Base-by-base conservation (phyloP, 306 rosid genomes). In the Gastrolobium bilobum region DNA sequence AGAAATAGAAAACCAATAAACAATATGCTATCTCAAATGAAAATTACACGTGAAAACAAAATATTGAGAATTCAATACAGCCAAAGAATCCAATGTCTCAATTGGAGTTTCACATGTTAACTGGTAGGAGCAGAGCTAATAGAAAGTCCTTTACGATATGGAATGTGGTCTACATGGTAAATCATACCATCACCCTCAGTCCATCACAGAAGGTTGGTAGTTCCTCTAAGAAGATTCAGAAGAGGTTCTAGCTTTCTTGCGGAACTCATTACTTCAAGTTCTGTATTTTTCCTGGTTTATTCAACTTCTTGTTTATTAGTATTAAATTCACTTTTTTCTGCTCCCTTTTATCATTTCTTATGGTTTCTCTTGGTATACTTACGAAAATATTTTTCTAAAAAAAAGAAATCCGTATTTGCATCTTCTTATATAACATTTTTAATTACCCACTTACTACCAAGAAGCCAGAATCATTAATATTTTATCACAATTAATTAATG, bases 1-100 rank as follows among this genome's bases (percentile, higher is more conserved):
- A 48, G 53, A 71, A 65, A 63, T 48, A 66, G 43, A 54, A 76
- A 72, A 63, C 4, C n/a, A 57, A 58, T 46, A 67, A 66, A 64
- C 14, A 43, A 83, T 20, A 44, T 74, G 65, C 37, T 43, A 33
- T 57, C 52, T 81, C 65, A 47, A 20, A 10, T 64, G 37, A 35
- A 42, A 33, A 9, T n/a, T 47, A 42, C 39, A 35, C 56, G 10
- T n/a, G 62, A 37, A 58, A 56, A 61, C 8, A 37, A 54, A 65
- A 65, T 33, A 44, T 48, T 37, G 51, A 31, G 43, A 42, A 60
- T 15, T 76, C 71, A 69, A 33, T 30, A 59, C 56, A 61, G 10
- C 33, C 53, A 51, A 50, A 57, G 64, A 38, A 81, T 40, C 37
- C 69, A 59, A 59, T 30, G 62, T 43, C 72, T 59, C 52, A 44